Conservation (phyloP, 495 filamentous ascomycete genomes). For the Daldinia caldariorum region DNA sequence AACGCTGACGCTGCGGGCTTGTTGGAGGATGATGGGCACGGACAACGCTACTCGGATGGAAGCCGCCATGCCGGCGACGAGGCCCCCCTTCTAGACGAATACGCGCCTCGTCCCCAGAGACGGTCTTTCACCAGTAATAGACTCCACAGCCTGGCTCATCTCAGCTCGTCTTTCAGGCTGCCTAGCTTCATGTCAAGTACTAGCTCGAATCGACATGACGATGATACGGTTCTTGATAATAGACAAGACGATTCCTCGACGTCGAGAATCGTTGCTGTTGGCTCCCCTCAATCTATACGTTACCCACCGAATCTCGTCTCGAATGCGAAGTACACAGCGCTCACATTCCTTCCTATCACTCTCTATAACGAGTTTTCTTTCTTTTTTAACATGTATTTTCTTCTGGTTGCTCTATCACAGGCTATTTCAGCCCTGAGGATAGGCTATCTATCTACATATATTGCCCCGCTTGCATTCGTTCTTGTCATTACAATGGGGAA, state of each 20-base stretch:
- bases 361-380: conserved; percentile 99
- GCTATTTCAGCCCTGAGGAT: conserved; percentile 88
- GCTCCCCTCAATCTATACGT: conserved; percentile 59
- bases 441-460: conserved; percentile 93
- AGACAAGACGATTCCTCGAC: conserved; percentile 65
- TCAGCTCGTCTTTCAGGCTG: conserved; percentile 57
- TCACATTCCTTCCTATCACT: conserved; percentile 92
- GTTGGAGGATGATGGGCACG: conserved; percentile 61
- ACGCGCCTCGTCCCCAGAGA: conserved; percentile 44
- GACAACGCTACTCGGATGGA: conserved; percentile 62
- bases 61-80: conserved; percentile 68
- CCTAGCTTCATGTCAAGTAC: conserved; percentile 62
- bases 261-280: conserved; percentile 62
- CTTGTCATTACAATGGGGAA: conserved; percentile 92
- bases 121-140: conserved; percentile 51
- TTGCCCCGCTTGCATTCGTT: conserved; percentile 92
- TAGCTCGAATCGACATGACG: conserved; percentile 45
- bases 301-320: conserved; percentile 90
- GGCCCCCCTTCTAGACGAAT: conserved; percentile 67
- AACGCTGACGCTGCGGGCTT: conserved; percentile 67
- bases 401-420: conserved; percentile 93
- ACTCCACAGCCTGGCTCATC: conserved; percentile 47
- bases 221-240: conserved; percentile 51
- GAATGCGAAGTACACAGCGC: conserved; percentile 97
- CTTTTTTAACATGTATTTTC: conserved; percentile 99